Evolutionary conservation across 73 alveolate genomes (phyloP).

Genomic region (Stentor coeruleus): DNA sequence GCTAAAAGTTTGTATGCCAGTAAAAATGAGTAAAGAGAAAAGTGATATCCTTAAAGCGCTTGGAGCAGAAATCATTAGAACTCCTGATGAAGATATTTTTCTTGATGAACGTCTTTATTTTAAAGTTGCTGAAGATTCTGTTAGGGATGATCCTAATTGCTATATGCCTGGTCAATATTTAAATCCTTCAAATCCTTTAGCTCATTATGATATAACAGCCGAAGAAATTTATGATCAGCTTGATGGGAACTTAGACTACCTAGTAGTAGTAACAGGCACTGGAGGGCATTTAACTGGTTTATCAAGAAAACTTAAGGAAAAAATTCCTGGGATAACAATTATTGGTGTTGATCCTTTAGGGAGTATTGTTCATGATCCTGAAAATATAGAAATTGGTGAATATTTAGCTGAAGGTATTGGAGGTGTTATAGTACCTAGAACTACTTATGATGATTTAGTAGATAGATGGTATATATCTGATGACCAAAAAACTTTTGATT

Average conservation of each 20-base stretch:
- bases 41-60: conserved; percentile 90
- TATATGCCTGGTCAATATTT: conserved; percentile 92
- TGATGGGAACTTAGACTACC: conserved; percentile 85
- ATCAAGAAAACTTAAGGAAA: conserved; percentile 90
- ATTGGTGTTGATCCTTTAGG: conserved; percentile 96
- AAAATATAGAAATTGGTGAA: conserved; percentile 48
- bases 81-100: conserved; percentile 77
- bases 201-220: conserved; percentile 98
- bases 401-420: conserved; percentile 86
- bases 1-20: conserved; percentile 85
- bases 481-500: conserved; percentile 57
- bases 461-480: conserved; percentile 64
- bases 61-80: conserved; percentile 97
- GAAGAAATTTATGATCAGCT: conserved; percentile 95
- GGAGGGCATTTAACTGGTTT: conserved; percentile 96
- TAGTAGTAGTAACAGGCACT: conserved; percentile 88
- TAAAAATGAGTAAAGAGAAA: conserved; percentile 97
- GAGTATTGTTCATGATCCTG: conserved; percentile 75
- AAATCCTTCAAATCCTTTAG: conserved; percentile 97
- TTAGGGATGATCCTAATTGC: conserved; percentile 56
- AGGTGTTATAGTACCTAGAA: conserved; percentile 75
- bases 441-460: conserved; percentile 57
- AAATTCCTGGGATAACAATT: conserved; percentile 66
- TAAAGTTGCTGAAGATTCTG: conserved; percentile 39
- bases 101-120: background rate